Percentiles rank a stretch among this genome's conserved stretches.
These are phyloP conservation scores for Holtermanniella nyarrowii DNA, from an alignment of 768 basidiomycete genomes.

Conservation along the genomic window DNA sequence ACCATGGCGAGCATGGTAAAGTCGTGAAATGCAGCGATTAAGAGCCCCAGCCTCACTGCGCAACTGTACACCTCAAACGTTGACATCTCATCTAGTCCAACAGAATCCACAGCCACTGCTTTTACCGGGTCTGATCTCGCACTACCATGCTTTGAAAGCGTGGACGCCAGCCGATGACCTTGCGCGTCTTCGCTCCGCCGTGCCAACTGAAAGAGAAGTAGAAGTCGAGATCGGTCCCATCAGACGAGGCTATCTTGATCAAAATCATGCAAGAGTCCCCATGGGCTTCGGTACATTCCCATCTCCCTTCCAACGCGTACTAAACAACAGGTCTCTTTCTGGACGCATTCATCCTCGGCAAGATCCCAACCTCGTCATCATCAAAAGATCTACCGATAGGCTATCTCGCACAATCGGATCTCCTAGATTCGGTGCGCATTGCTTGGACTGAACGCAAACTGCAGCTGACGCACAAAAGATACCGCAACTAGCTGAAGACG, in stretches of 20 bases:
- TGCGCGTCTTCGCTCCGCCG: conserved; percentile 3
- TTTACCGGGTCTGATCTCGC: conserved; percentile 12
- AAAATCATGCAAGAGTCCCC: conserved; percentile 19
- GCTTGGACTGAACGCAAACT: too few relatives aligned
- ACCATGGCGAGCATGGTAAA: neutral
- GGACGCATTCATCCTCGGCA: conserved; percentile 34
- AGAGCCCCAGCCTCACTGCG: neutral
- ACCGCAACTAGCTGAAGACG: conserved; percentile 7
- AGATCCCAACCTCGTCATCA: conserved; percentile 15
- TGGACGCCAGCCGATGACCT: conserved; percentile 18
- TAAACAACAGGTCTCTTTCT: conserved; percentile 29
- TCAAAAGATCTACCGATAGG: conserved; percentile 15
- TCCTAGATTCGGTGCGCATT: conserved; percentile 13
- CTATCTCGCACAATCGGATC: conserved; percentile 37
- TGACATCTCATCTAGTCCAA: conserved; percentile 7
- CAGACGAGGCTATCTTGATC: conserved; percentile 34
- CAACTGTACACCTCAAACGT: neutral
- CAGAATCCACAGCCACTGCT: conserved; percentile 13
- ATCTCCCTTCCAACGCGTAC: neutral
- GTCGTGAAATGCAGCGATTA: neutral
- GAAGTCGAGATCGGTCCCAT: conserved; percentile 31
- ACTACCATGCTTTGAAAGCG: conserved; percentile 15
- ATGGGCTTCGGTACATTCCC: conserved; percentile 32
- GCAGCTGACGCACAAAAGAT: too few relatives aligned
- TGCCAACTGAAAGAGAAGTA: conserved; percentile 21